Evolutionary conservation across 2,329 filamentous ascomycete genomes (phyloP).

Genomic region (Teratosphaeria pseudoeucalypti): DNA sequence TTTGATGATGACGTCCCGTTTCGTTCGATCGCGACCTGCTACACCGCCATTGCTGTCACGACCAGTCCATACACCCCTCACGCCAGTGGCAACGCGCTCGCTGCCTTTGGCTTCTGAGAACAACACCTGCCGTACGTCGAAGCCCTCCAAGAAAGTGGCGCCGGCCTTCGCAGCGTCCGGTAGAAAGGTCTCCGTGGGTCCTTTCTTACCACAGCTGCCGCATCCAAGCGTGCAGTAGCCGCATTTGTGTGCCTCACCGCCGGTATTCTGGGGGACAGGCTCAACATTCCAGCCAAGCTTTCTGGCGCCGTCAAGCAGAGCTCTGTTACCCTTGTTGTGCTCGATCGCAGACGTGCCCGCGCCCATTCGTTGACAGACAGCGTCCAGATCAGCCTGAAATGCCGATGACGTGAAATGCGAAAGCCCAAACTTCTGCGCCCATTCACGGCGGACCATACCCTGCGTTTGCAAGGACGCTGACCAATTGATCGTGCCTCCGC

Average conservation of each 20-base stretch:
- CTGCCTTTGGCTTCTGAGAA: conserved; percentile 49
- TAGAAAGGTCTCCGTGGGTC: conserved; percentile 65
- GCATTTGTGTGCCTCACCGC: conserved; percentile 62
- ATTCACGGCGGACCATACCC: conserved; percentile 67
- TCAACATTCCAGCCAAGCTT: conserved; percentile 63
- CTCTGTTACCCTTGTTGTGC: conserved; percentile 62
- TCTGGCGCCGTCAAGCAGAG: conserved; percentile 63
- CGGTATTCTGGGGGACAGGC: conserved; percentile 69
- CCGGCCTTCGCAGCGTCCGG: conserved; percentile 69
- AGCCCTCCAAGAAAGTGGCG: conserved; percentile 75
- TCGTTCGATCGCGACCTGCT: conserved; percentile 41
- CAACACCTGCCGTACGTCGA: conserved; percentile 57
- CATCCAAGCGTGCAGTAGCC: conserved; percentile 52
- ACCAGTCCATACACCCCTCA: conserved; percentile 66
- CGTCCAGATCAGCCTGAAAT: conserved; percentile 70
- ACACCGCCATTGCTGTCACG: conserved; percentile 54
- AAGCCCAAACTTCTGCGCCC: conserved; percentile 57
- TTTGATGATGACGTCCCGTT: conserved; percentile 57
- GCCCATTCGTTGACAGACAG: conserved; percentile 70
- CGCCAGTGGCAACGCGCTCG: conserved; percentile 53
- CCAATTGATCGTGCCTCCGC: conserved; percentile 86
- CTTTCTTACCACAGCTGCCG: conserved; percentile 61
- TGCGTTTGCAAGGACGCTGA: conserved; percentile 58
- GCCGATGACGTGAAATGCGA: conserved; percentile 62
- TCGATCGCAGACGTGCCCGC: conserved; percentile 54